These are phyloP conservation scores for Yamadazyma dendronema DNA, from an alignment of 1,139 yeast genomes.

Conservation along the genomic window DNA sequence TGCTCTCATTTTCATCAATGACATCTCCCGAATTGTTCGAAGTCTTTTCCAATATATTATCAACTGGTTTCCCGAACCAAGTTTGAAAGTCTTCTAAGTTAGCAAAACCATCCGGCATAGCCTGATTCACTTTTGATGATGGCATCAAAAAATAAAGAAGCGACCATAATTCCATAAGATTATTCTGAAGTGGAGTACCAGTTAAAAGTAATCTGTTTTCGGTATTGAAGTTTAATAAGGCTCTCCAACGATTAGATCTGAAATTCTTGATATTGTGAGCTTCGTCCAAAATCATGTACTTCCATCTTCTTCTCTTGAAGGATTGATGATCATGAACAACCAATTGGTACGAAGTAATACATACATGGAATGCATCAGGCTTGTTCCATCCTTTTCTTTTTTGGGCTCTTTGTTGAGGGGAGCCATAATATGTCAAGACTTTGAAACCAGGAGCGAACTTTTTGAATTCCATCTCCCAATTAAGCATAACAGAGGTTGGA, in stretches of 20 bases:
- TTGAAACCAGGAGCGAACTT: slow-evolving; percentile 98
- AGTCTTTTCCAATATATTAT: slow-evolving; percentile 72
- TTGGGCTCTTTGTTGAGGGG: slow-evolving; percentile 96
- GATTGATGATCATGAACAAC: slow-evolving; percentile 96
- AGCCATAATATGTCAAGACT: slow-evolving; percentile 92
- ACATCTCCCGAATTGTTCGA: slow-evolving; percentile 52
- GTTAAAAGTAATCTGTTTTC: slow-evolving; percentile 84
- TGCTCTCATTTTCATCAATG: slow-evolving; percentile 40
- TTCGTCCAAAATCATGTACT: slow-evolving; percentile 94
- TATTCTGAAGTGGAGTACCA: slow-evolving; percentile 94
- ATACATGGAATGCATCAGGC: slow-evolving; percentile 93
- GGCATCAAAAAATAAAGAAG: slow-evolving; percentile 94
- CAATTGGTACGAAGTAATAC: slow-evolving; percentile 93
- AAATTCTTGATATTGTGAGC: slow-evolving; percentile 98
- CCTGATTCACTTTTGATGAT: slow-evolving; percentile 63
- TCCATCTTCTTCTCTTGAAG: slow-evolving; percentile 90
- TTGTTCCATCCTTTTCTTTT: slow-evolving; percentile 98
- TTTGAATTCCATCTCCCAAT: slow-evolving; percentile 99
- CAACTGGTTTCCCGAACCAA: slow-evolving; percentile 98
- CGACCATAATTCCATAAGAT: slow-evolving; percentile 92
- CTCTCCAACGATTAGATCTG: slow-evolving; percentile 96
- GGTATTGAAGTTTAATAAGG: slow-evolving; percentile 88
- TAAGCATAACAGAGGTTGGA: slow-evolving; percentile 97
- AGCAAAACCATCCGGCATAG: slow-evolving; percentile 96
- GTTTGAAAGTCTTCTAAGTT: slow-evolving; percentile 93